These are phyloP conservation scores for Ambrosia hybrid DNA, from an alignment of 140 eudicot species.

Conservation along the genomic window DNA sequence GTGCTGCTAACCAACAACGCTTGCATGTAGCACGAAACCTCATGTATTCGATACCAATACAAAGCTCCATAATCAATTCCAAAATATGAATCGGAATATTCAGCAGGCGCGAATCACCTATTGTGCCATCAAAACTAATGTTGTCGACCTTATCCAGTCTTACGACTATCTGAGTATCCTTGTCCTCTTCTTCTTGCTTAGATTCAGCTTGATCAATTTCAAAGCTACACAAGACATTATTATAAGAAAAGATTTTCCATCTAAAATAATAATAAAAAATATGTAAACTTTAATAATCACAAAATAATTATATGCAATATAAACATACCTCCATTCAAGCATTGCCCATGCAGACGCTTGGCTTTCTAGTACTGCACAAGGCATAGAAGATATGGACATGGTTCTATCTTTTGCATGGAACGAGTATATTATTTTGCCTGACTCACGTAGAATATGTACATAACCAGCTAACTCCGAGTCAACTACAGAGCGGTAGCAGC, in stretches of 20 bases:
- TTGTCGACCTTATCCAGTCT: not conserved
- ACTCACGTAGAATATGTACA: not conserved
- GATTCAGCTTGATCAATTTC: not conserved
- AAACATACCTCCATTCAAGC: conserved; percentile 5
- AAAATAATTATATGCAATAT: not conserved
- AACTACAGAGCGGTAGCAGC: not conserved
- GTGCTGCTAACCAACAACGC: too few relatives aligned
- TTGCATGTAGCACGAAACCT: too few relatives aligned
- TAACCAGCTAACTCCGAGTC: not conserved
- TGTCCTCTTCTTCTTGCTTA: not conserved
- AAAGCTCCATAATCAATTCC: too few relatives aligned
- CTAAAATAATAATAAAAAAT: not conserved
- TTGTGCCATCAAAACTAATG: too few relatives aligned
- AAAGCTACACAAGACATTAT: conserved; percentile 2
- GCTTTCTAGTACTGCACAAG: not conserved
- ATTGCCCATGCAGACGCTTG: not conserved
- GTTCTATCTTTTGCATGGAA: not conserved
- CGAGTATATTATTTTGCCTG: not conserved
- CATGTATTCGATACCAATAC: too few relatives aligned
- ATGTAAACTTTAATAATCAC: not conserved
- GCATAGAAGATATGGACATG: not conserved
- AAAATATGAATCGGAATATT: too few relatives aligned
- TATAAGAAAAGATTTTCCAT: not conserved
- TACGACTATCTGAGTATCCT: not conserved
- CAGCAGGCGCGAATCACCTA: too few relatives aligned